Conservation (phyloP, 2,329 filamentous ascomycete genomes). For the Fusarium stilboides region DNA sequence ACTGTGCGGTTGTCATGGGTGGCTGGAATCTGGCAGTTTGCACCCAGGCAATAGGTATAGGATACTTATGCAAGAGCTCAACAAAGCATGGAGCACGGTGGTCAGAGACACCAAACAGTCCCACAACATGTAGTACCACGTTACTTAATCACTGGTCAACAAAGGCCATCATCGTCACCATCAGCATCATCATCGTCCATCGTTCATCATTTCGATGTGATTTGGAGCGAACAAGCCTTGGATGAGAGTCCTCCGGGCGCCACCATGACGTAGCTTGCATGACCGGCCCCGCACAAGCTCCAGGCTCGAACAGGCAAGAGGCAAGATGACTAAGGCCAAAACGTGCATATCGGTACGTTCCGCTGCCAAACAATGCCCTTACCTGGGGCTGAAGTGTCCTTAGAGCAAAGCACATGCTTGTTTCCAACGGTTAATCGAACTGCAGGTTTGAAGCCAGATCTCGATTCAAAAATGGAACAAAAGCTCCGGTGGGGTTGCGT, state of each 20-base stretch:
- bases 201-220: constrained; percentile 46
- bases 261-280: constrained; percentile 47
- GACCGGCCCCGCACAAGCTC: constrained; percentile 43
- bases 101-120: constrained; percentile 11
- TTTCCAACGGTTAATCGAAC: constrained; percentile 14
- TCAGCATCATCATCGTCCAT: constrained; percentile 43
- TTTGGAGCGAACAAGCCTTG: constrained; percentile 38
- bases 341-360: constrained; percentile 8
- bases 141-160: constrained; percentile 13
- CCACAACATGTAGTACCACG: constrained; percentile 22
- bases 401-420: constrained; percentile 33
- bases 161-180: constrained; percentile 41
- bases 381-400: constrained; percentile 3
- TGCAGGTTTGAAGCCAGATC: constrained; percentile 17
- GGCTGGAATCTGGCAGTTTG: constrained; percentile 41
- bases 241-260: constrained; percentile 34
- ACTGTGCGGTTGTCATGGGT: constrained; percentile 45
- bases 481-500: constrained; percentile 33
- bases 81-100: constrained; percentile 16
- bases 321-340: constrained; percentile 25
- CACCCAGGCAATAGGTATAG: constrained; percentile 26
- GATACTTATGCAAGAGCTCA: constrained; percentile 37
- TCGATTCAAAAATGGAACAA: constrained; percentile 41
- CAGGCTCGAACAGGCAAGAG: constrained; percentile 40
- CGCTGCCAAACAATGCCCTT: constrained; percentile 19